A percentile compares a stretch with the other conserved stretches of the same genome.
These are phyloP conservation scores for Sporisorium exsertum DNA, from an alignment of 1,284 basidiomycete genomes.

Conservation along the genomic window DNA sequence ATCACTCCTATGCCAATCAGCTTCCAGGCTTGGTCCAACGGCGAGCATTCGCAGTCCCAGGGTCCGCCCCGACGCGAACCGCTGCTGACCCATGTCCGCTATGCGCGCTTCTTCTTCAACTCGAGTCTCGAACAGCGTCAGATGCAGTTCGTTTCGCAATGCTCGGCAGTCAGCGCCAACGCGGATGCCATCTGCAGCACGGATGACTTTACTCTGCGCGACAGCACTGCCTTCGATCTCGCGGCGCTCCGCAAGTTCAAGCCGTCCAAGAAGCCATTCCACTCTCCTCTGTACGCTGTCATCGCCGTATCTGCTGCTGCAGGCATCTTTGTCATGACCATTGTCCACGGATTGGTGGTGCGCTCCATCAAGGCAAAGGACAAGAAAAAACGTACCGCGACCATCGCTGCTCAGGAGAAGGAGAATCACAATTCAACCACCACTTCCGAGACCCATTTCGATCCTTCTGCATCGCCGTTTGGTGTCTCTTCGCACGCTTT, in stretches of 20 bases:
- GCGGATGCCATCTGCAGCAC: conserved; percentile 54
- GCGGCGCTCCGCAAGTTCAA: conserved; percentile 34
- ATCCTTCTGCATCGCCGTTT: conserved; percentile 11
- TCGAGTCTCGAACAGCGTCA: conserved; percentile 54
- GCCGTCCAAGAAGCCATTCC: conserved; percentile 15
- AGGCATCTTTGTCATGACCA: conserved; percentile 54
- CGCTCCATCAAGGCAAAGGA: conserved; percentile 47
- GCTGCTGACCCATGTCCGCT: conserved; percentile 50
- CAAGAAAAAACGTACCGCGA: conserved; percentile 45
- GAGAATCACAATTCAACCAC: conserved; percentile 6
- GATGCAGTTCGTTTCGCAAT: conserved; percentile 48
- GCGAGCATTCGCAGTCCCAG: conserved; percentile 48
- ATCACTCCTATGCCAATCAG: conserved; percentile 47
- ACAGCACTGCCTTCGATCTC: conserved; percentile 51
- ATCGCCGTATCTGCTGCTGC: conserved; percentile 43
- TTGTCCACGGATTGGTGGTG: conserved; percentile 53
- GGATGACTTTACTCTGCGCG: conserved; percentile 55
- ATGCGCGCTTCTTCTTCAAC: conserved; percentile 65
- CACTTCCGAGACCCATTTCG: conserved; percentile 1
- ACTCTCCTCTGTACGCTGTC: conserved; percentile 44
- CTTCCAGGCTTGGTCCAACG: conserved; percentile 58
- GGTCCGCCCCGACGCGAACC: conserved; percentile 50
- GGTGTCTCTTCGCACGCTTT: conserved; percentile 14
- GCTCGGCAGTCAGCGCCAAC: conserved; percentile 31
- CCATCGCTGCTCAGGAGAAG: conserved; percentile 36